Base-by-base conservation (phyloP, 805 yeast genomes). In the Millerozyma miso region DNA sequence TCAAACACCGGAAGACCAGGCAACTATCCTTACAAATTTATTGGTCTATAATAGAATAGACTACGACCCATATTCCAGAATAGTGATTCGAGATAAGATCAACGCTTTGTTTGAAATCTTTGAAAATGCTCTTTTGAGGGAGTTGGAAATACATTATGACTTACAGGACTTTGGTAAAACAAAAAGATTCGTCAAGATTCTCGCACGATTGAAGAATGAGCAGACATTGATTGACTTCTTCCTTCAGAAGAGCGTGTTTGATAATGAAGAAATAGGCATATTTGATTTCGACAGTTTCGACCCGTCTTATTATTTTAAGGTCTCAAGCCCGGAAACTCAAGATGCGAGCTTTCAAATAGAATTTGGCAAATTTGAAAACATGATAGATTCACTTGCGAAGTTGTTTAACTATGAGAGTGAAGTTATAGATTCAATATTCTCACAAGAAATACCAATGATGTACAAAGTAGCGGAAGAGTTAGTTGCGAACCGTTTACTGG, bases 61-160 rank as follows among this genome's bases (percentile, higher is more conserved):
- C 49, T 58, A 50, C 33, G 50, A 54, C 37, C 65, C 55, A 52
- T 65, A 47, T 35, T 54, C 60, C 13, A 52, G 63, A 51, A 55
- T 44, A 43, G 42, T 47, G 38, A 65, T 53, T 46, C 66, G 56
- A 51, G 71, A 56, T 52, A 74, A 78, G 45, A 60, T 84, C 37
- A 73, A 71, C 31, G 71, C 84, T 3, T 67, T 82, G 10, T 59
- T 80, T 32, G 91, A 84, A 53, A 67, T 86, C 15, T 86, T 88
- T 55, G 83, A 84, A 33, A 83, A 76, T 55, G 86, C 93, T 0
- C 71, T 85, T 5, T 58, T 87, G 13, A 62, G 79, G 37, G 95
- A 88, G 55, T 71, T 86, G 45, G 90, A 85, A 40, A 60, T 71
- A 23, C 81, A 75, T 47, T 73, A 74, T 45, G 78, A 74, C 35